phyloP scores from a whole-genome alignment of 2,329 filamentous ascomycete genomes.

The Fusarium lateritium region DNA sequence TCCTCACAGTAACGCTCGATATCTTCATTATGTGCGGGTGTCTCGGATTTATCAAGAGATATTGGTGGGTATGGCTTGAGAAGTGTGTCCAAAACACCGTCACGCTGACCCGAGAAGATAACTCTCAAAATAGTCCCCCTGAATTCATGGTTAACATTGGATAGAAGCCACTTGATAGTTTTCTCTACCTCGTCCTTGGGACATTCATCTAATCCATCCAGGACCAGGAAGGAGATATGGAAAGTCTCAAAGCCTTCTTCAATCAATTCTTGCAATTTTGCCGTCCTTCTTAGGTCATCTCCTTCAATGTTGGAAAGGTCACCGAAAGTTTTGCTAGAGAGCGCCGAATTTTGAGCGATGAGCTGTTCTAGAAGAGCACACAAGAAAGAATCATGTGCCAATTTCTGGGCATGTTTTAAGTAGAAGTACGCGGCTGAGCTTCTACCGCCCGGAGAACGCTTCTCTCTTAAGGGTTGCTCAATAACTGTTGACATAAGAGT shows the following conservation, averaged over 20 bases:
- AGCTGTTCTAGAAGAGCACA: no score
- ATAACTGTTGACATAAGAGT: no score
- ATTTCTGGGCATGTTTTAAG: no score
- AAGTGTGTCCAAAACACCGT: slow-evolving; percentile 6
- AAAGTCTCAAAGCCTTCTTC: not conserved
- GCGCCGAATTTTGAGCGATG: no score
- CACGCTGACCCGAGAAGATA: slow-evolving; percentile 23
- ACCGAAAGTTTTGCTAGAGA: not conserved
- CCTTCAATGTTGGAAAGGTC: not conserved
- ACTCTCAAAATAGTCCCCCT: not conserved
- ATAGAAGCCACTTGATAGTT: slow-evolving; percentile 16
- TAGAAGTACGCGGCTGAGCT: no score
- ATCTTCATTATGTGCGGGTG: slow-evolving; percentile 15
- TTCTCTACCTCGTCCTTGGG: not conserved
- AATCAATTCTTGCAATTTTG: slow-evolving; percentile 4
- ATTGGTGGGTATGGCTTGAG: slow-evolving; percentile 19
- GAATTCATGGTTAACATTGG: not conserved
- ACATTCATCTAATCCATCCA: slow-evolving; percentile 33
- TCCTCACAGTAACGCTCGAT: slow-evolving; percentile 11
- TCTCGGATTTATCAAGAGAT: slow-evolving; percentile 19
- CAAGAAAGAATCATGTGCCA: no score
- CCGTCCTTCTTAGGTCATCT: slow-evolving; percentile 5
- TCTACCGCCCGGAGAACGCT: no score
- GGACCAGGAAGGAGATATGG: not conserved
- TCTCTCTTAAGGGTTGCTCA: no score